phyloP scores from a whole-genome alignment of 73 alveolate genomes.

The Tetrahymena malaccensis region DNA sequence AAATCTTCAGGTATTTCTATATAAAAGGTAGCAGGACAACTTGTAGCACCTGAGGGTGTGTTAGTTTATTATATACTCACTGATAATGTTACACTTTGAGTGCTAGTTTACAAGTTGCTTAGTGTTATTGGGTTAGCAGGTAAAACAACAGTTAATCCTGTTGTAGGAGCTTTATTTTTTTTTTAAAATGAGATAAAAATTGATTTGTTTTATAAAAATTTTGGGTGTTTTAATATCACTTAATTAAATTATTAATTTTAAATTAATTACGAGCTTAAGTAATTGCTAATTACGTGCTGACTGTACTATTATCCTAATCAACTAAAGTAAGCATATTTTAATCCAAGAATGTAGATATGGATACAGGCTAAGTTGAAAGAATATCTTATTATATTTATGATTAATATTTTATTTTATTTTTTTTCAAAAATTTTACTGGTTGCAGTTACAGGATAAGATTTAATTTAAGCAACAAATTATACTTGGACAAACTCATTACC shows the following conservation, averaged over 20 bases:
- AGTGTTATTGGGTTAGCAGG: neutral
- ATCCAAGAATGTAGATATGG: neutral
- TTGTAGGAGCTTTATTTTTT: neutral
- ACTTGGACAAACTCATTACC: neutral
- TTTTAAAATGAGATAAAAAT: neutral
- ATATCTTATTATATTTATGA: neutral
- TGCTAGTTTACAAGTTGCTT: neutral
- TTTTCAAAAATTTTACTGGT: neutral
- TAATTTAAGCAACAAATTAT: neutral
- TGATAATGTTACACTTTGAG: neutral
- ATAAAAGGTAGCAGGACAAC: neutral
- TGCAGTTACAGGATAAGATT: neutral
- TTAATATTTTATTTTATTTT: neutral
- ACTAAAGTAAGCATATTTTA: neutral
- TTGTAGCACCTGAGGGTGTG: neutral
- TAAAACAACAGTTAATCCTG: neutral
- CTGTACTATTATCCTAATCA: neutral
- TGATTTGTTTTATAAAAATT: too few species aligned
- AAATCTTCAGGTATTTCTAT: constrained; percentile 18
- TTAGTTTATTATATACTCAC: neutral
- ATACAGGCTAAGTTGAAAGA: neutral
- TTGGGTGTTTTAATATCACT: too few species aligned
- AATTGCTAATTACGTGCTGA: neutral
- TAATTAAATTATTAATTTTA: neutral
- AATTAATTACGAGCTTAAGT: neutral